phyloP scores from a whole-genome alignment of 768 basidiomycete genomes.

The Rhizopogon roseolus region DNA sequence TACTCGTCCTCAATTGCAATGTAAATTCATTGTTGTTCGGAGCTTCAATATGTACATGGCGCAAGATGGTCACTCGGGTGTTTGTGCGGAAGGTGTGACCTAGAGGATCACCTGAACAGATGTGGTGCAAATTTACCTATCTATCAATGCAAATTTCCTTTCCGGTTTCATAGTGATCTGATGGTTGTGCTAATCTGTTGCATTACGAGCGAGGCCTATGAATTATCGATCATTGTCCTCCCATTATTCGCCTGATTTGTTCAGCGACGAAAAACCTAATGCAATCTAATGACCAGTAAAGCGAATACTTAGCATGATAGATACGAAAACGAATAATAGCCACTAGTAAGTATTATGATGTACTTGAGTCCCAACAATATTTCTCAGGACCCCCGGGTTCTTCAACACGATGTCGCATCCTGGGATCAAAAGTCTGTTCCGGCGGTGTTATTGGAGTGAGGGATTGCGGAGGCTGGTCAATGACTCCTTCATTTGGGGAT shows the following conservation, averaged over 20 bases:
- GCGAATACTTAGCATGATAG: neutral
- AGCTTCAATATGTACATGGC: too few relatives aligned
- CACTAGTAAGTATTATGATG: neutral
- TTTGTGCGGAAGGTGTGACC: too few relatives aligned
- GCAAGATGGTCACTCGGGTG: too few relatives aligned
- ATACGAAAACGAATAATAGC: neutral
- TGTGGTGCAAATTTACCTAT: too few relatives aligned
- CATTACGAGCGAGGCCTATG: neutral
- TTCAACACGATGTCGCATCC: conserved; percentile 26
- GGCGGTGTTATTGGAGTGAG: conserved; percentile 28
- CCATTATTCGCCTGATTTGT: neutral
- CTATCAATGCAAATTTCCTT: too few relatives aligned
- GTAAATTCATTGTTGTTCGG: too few relatives aligned
- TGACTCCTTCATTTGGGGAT: conserved; percentile 29
- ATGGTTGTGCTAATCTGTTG: neutral
- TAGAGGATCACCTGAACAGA: too few relatives aligned
- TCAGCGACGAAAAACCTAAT: neutral
- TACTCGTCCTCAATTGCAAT: too few relatives aligned
- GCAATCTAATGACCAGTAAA: neutral
- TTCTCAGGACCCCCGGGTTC: conserved; percentile 24
- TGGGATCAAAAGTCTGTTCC: conserved; percentile 20
- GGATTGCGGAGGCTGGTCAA: conserved; percentile 19
- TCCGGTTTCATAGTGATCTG: too few relatives aligned
- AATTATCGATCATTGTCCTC: neutral
- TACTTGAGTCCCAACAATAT: neutral